These are phyloP conservation scores for Saccharum officinarum DNA, from an alignment of 176 grass and related monocot species.

Conservation along the genomic window DNA sequence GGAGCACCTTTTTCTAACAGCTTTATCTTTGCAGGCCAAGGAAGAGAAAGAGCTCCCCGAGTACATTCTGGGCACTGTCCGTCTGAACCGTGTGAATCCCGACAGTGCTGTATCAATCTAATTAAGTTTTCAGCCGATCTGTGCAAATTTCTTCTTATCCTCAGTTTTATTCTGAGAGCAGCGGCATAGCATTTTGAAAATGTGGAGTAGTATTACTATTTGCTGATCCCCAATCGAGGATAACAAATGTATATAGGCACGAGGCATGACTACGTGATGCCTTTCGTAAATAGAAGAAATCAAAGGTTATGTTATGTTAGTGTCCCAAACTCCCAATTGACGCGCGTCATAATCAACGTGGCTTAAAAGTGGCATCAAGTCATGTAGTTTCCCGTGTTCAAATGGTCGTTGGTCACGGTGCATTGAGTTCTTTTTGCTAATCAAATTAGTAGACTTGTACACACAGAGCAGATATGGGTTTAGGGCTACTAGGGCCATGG, in stretches of 20 bases:
- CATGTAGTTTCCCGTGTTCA: neutral
- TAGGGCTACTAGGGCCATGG: too few relatives aligned
- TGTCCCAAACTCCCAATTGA: neutral
- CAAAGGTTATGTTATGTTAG: neutral
- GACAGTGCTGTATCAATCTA: constrained; percentile 59
- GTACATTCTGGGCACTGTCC: constrained; percentile 91
- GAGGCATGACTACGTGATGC: neutral
- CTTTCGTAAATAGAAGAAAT: neutral
- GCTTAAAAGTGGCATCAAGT: neutral
- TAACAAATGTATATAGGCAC: neutral
- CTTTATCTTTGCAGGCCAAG: constrained; percentile 66
- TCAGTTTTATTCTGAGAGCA: neutral
- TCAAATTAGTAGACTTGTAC: too few relatives aligned
- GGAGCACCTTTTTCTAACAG: neutral
- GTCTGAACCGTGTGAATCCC: constrained; percentile 64
- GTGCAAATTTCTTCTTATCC: neutral
- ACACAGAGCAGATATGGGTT: too few relatives aligned
- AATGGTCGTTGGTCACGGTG: too few relatives aligned
- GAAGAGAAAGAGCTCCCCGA: constrained; percentile 94
- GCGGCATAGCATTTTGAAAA: constrained; percentile 7
- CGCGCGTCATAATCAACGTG: neutral
- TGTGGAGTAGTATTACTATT: neutral
- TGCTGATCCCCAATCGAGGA: neutral
- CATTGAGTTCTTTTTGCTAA: too few relatives aligned
- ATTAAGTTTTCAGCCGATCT: neutral